These are phyloP conservation scores for Boletales sp. DNA, from an alignment of 768 basidiomycete species.

Conservation along the genomic window DNA sequence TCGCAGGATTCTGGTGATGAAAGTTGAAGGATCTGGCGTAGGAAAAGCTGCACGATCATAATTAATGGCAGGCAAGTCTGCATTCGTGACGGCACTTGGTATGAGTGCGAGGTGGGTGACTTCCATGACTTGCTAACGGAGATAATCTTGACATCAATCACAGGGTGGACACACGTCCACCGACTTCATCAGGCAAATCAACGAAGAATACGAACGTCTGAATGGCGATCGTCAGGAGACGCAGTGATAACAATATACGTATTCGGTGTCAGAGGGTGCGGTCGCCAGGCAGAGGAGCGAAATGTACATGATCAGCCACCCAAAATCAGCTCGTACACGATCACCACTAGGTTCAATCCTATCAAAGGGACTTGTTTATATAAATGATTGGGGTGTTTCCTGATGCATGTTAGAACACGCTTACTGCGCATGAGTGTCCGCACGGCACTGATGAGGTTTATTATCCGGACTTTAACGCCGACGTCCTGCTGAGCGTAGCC, in stretches of 20 bases:
- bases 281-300: slow-evolving; percentile 13
- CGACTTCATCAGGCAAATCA: slow-evolving; percentile 79
- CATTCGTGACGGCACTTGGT: slow-evolving; percentile 76
- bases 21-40: slow-evolving; percentile 25
- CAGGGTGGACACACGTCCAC: slow-evolving; percentile 70
- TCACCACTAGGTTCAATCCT: slow-evolving; percentile 79
- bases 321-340: slow-evolving; percentile 78
- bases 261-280: slow-evolving; percentile 4
- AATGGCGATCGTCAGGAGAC: slow-evolving; percentile 39
- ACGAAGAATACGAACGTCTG: slow-evolving; percentile 64
- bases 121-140: slow-evolving; percentile 18
- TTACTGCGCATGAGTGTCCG: slow-evolving; percentile 96
- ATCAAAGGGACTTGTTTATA: slow-evolving; percentile 80
- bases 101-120: slow-evolving; percentile 65
- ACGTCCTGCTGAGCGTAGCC: slow-evolving; percentile 54
- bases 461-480: slow-evolving; percentile 78
- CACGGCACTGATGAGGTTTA: slow-evolving; percentile 93
- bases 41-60: slow-evolving; percentile 85
- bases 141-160: slow-evolving; percentile 22
- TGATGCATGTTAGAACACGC: slow-evolving; percentile 34
- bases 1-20: neutral
- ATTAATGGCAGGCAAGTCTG: slow-evolving; percentile 69
- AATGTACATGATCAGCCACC: slow-evolving; percentile 39
- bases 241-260: slow-evolving; percentile 3
- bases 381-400: slow-evolving; percentile 16